phyloP scores from a whole-genome alignment of 2,329 filamentous ascomycete genomes.

The Alternaria postmessia region DNA sequence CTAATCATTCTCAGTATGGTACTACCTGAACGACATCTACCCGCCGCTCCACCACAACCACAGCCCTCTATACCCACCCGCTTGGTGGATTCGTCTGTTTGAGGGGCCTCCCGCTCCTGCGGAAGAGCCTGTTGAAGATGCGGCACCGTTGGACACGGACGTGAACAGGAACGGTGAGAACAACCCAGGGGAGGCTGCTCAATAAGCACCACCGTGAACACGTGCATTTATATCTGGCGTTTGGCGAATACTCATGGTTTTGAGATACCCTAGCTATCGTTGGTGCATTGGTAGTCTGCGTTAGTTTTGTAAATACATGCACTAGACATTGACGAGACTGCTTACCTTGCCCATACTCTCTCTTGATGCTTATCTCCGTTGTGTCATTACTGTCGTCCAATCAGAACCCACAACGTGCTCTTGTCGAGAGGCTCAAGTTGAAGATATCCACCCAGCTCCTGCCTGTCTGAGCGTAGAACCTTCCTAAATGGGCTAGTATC shows the following conservation, averaged over 20 bases:
- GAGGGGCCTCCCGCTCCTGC: constrained; percentile 55
- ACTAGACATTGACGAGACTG: background rate
- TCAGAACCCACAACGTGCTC: constrained; percentile 7
- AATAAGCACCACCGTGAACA: constrained; percentile 15
- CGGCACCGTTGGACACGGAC: constrained; percentile 10
- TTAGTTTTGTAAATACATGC: background rate
- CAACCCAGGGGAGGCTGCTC: constrained; percentile 20
- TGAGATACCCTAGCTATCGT: constrained; percentile 38
- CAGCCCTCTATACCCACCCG: constrained; percentile 85
- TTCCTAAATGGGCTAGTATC: constrained; percentile 38
- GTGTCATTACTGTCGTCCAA: constrained; percentile 5
- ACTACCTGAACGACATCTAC: constrained; percentile 97
- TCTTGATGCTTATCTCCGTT: constrained; percentile 7
- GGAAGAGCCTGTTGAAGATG: constrained; percentile 25
- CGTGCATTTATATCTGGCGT: constrained; percentile 24
- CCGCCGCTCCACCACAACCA: constrained; percentile 86
- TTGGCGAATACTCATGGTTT: constrained; percentile 29
- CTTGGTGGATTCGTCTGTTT: constrained; percentile 89
- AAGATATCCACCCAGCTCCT: constrained; percentile 3
- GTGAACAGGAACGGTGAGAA: constrained; percentile 7
- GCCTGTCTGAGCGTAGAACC: constrained; percentile 18
- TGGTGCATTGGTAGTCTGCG: constrained; percentile 2
- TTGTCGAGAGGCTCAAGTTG: background rate
- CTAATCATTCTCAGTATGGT: constrained; percentile 71
- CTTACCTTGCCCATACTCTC: background rate